Evolutionary conservation across 1,139 yeast species (phyloP).

Genomic region (Candida sp.): DNA sequence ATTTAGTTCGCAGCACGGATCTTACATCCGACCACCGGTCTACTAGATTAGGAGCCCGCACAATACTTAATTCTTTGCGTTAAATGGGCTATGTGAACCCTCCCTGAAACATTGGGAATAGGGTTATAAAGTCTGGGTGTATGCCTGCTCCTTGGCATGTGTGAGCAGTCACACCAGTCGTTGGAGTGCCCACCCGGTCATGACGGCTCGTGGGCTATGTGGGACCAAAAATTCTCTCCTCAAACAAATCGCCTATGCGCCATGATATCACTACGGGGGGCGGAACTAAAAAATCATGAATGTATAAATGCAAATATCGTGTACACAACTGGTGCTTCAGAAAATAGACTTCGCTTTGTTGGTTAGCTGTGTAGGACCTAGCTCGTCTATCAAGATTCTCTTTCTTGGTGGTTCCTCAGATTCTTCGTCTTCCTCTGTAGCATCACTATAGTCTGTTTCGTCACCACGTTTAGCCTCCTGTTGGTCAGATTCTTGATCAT

Average conservation of each 20-base stretch:
- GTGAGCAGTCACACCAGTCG: too few relatives aligned
- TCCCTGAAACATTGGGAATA: too few relatives aligned
- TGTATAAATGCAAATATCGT: neutral
- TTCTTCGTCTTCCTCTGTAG: slow-evolving; percentile 15
- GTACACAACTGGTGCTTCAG: slow-evolving; percentile 12
- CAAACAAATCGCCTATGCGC: neutral
- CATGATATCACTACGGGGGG: neutral
- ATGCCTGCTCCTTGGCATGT: too few relatives aligned
- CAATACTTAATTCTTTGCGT: too few relatives aligned
- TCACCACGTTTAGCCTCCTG: slow-evolving; percentile 9
- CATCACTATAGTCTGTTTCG: slow-evolving; percentile 31
- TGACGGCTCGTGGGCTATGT: too few relatives aligned
- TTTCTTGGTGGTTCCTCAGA: slow-evolving; percentile 10
- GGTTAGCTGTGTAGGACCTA: slow-evolving; percentile 42
- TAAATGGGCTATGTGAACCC: too few relatives aligned
- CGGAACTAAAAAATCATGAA: neutral
- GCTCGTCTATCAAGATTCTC: slow-evolving; percentile 17
- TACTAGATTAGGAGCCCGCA: too few relatives aligned
- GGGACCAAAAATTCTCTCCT: neutral
- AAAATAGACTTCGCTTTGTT: slow-evolving; percentile 41
- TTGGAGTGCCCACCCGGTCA: too few relatives aligned
- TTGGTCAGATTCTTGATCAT: slow-evolving; percentile 1
- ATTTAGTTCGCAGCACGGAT: neutral
- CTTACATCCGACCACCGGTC: neutral
- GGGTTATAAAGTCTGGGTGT: too few relatives aligned